Base-by-base conservation (phyloP, 2,329 filamentous ascomycete species). In the Bipolaris oryzae region DNA sequence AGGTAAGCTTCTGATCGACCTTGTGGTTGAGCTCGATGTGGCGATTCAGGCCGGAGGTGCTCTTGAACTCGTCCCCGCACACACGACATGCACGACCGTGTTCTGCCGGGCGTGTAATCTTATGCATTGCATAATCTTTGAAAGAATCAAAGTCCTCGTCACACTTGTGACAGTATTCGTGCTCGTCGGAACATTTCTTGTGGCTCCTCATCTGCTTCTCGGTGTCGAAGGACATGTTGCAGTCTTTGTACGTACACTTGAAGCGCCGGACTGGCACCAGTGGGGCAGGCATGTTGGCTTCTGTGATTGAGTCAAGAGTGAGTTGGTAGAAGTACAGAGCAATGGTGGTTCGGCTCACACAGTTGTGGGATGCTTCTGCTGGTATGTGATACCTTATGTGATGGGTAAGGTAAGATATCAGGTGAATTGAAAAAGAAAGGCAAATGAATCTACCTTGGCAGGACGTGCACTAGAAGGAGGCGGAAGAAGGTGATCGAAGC, bases 51-150 rank as follows among this genome's bases (percentile, higher is more conserved):
- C 84, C 85, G 20, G 77, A 78, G 2, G 79, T 74, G 25, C 79
- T 84, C 58, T 80, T 80, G 72, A 85, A 87, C 39, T 87, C 84
- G 7, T 79, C 68, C 11, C 81, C 82, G 50, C 85, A 87, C 39
- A 85, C 76, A 11, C 83, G 81, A 67, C 85, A 88, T 48, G 79
- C 79, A 43, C 83, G 80, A 58, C 84, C 81, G 28, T 76, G 78
- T 2, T 75, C 67, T 49, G 71, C 63, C 1, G 74, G 73, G 7
- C 62, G 56, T 41, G 60, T 64, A 10, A 70, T 68, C 63, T 83
- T 84, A 71, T 85, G 83, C n/a, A 77, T 66, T 7, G 80, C 73
- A 2, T 80, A 68, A 3, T 75, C 72, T 33, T 80, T 78, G 42
- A 78, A 80, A 10, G 77, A 73, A 1, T 74, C 68, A 53, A 80